phyloP scores from a whole-genome alignment of 805 yeast species.

The Metschnikowia lochheadii region DNA sequence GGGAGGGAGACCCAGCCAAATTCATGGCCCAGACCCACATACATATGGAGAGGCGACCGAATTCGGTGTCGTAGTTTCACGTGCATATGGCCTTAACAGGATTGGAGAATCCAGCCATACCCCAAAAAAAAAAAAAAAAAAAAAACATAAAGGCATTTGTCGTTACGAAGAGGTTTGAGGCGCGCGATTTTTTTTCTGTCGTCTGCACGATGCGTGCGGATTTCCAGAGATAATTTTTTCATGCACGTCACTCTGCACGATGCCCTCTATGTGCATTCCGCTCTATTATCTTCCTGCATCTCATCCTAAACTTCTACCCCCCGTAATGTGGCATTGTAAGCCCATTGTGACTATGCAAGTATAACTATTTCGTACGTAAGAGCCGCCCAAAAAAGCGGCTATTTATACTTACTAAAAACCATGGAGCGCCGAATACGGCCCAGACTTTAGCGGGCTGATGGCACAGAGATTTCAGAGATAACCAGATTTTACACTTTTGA shows the following conservation, averaged over 20 bases:
- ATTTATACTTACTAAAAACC: neutral
- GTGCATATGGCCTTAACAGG: neutral
- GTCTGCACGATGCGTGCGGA: constrained; percentile 2
- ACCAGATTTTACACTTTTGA: neutral
- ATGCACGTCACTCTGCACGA: constrained; percentile 1
- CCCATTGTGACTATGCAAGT: neutral
- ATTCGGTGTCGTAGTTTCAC: neutral
- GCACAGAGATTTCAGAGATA: constrained; percentile 1
- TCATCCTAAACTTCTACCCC: neutral
- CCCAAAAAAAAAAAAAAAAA: neutral
- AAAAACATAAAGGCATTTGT: neutral
- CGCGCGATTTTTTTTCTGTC: neutral
- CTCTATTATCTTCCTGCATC: neutral
- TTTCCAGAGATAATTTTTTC: constrained; percentile 2
- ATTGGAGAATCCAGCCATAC: neutral
- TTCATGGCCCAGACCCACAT: neutral
- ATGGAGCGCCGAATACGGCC: too few species aligned
- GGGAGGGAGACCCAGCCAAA: too few species aligned
- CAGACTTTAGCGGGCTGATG: neutral
- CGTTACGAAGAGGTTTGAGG: neutral
- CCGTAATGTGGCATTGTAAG: neutral
- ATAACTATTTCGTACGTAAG: neutral
- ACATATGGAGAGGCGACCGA: neutral
- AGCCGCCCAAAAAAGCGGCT: too few species aligned
- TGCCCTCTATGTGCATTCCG: neutral